Base-by-base conservation (phyloP, 805 yeast genomes). In the Starmerella floricola region DNA sequence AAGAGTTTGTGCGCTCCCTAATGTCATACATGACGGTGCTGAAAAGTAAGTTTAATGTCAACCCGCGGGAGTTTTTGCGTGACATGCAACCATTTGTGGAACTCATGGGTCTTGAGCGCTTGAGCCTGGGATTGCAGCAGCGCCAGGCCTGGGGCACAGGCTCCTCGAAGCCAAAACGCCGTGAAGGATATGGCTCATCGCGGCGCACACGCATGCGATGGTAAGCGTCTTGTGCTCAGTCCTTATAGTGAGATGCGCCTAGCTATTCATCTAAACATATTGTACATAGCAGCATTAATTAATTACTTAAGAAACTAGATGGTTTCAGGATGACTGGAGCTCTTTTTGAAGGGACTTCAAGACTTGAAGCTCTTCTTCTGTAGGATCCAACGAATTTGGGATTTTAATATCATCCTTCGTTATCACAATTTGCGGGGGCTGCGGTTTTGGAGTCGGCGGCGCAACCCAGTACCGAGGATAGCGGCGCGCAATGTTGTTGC, bases 401-500 rank as follows among this genome's bases (percentile, higher is more conserved):
- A 23, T 23, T 10, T 23, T 23, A 10, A 34, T 11, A n/a, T n/a
- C 19, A 6, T 8, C 15, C 12, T 13, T 15, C 12, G 37, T 10
- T 6, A 34, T 18, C 19, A 34, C 30, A n/a, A 34, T 34, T n/a
- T 8, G 26, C 6, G 26, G 33, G 8, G 33, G 10, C 33, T 6
- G 19, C 19, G 17, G 33, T 11, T 6, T 6, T 8, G 43, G 18
- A 2, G 41, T 42, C 10, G 41, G 20, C 3, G 45, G 42, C 45
- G 46, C 73, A 12, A 46, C 32, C 82, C 83, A 78, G 53, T 63
- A 73, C 2, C 55, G 56, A 1, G 84, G 84, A 52, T 76, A 78
- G 33, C 55, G 55, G 37, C 79, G 55, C 3, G 69, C 42, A 1
- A 78, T 52, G 49, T 77, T 78, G 36, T 78, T 74, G 3, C 72